Base-by-base conservation (phyloP, 129 eudicot species). In the Artemisia tridentata region DNA sequence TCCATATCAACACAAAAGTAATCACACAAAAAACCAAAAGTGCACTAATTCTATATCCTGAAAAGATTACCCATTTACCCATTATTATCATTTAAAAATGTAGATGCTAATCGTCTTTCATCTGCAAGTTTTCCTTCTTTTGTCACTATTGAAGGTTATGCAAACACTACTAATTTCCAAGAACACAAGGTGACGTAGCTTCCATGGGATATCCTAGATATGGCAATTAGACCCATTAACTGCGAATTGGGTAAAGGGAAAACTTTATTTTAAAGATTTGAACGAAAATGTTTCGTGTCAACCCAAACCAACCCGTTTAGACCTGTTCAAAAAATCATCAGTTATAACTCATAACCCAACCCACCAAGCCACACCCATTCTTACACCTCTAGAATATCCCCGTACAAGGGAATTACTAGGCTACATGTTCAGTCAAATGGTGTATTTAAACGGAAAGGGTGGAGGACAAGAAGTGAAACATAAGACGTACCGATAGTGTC, bases 1-100 rank as follows among this genome's bases (percentile, higher is more conserved):
- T 71, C 53, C 69, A 47, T 51, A 29, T 69, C 34, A 57, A 15
- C 63, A 72, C 21, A 65, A 11, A 25, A 1, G 34, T 13, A 29
- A 8, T 8, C 17, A 11, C 52, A 11, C 45, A 5, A 34, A 5
- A 31, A 21, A 17, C 6, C 9, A 15, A 31, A 13, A 54, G 2
- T 19, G 3, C 16, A 54, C 12, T 34, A 54, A 17, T 53, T 12
- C 63, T 53, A 63, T 19, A 1, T 38, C 20, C 43, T 10, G 43
- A 4, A 16, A 10, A 29, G 3, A 31, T 31, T 29, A 17, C 73
- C 43, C 29, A 60, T n/a, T 15, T 16, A 13, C 29, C 41, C 34
- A 16, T 71, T 23, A 7, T 34, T 63, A 41, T n/a, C 27, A 63
- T 63, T 63, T 1, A 38, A 2, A 63, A 15, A 63, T 11, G 16